phyloP scores from a whole-genome alignment of 139 green algal genomes.

The Chlorella sp. region DNA sequence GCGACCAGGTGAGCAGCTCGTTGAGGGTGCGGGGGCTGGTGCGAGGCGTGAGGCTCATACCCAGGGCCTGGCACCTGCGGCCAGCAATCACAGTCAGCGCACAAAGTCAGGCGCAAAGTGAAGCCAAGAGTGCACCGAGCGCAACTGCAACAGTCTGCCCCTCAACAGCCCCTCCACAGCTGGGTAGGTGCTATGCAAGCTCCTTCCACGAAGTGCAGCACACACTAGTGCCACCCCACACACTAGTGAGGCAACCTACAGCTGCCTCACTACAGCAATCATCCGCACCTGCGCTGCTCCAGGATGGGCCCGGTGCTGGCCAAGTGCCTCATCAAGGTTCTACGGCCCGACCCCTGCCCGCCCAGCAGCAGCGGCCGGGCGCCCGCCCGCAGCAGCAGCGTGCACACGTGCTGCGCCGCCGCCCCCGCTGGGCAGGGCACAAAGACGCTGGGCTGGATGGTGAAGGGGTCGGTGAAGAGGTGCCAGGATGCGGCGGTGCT shows the following conservation, averaged over 20 bases:
- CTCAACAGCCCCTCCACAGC: too few species aligned
- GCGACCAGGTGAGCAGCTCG: constrained; percentile 16
- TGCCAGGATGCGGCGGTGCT: too few species aligned
- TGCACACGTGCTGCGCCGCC: constrained; percentile 18
- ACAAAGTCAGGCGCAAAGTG: too few species aligned
- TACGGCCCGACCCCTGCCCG: constrained; percentile 13
- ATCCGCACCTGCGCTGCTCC: too few species aligned
- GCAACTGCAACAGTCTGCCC: too few species aligned
- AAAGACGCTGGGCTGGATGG: constrained; percentile 13
- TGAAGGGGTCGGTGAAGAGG: constrained; percentile 15
- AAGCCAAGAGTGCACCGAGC: too few species aligned
- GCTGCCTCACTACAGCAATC: too few species aligned
- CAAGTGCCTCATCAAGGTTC: constrained; percentile 27
- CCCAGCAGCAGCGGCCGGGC: constrained; percentile 24
- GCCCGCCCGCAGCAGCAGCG: constrained; percentile 19
- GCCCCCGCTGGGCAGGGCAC: constrained; percentile 13
- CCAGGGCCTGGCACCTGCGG: constrained; percentile 1
- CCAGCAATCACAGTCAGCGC: neutral
- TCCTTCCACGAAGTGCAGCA: too few species aligned
- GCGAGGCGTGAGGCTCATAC: neutral
- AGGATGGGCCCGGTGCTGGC: too few species aligned
- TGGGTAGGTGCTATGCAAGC: too few species aligned
- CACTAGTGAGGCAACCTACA: too few species aligned
- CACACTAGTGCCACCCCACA: too few species aligned
- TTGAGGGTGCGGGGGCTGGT: constrained; percentile 13